Evolutionary conservation across 305 asterid genomes (phyloP).

Genomic region (Fraxinus floribunda): DNA sequence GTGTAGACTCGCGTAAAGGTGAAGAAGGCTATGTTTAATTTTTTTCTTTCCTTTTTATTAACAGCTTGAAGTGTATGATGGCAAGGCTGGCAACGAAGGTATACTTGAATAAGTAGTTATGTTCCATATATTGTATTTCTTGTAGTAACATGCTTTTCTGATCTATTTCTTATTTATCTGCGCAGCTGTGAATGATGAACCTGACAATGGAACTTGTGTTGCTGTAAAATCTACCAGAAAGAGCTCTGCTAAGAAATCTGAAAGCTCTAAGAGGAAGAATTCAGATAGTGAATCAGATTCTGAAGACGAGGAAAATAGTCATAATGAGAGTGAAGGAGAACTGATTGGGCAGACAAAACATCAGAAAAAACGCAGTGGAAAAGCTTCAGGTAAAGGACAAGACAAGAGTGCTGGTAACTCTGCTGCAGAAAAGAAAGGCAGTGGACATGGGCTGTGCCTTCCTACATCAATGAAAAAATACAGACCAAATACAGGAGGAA

Average conservation of each 20-base stretch:
- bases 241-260: slow-evolving; percentile 41
- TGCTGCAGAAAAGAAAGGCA: slow-evolving; percentile 40
- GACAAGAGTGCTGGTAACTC: slow-evolving; percentile 46
- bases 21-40: slow-evolving; percentile 22
- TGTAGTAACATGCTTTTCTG: not conserved
- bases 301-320: slow-evolving; percentile 47
- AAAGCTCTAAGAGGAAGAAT: slow-evolving; percentile 61
- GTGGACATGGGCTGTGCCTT: slow-evolving; percentile 69
- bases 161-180: slow-evolving; percentile 19
- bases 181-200: slow-evolving; percentile 46
- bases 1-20: not conserved
- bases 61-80: slow-evolving; percentile 89
- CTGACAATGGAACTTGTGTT: slow-evolving; percentile 26
- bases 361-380: slow-evolving; percentile 29
- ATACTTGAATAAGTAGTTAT: slow-evolving; percentile 15
- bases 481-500: slow-evolving; percentile 33
- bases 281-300: slow-evolving; percentile 55
- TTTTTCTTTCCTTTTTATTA: slow-evolving; percentile 21
- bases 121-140: not conserved
- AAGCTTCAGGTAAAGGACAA: slow-evolving; percentile 46
- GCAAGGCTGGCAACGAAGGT: slow-evolving; percentile 83
- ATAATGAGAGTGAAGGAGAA: slow-evolving; percentile 49
- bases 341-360: slow-evolving; percentile 44
- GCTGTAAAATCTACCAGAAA: slow-evolving; percentile 43
- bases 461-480: slow-evolving; percentile 44